Evolutionary conservation across 768 basidiomycete species (phyloP).

Genomic region (Psilocybe azurescens): DNA sequence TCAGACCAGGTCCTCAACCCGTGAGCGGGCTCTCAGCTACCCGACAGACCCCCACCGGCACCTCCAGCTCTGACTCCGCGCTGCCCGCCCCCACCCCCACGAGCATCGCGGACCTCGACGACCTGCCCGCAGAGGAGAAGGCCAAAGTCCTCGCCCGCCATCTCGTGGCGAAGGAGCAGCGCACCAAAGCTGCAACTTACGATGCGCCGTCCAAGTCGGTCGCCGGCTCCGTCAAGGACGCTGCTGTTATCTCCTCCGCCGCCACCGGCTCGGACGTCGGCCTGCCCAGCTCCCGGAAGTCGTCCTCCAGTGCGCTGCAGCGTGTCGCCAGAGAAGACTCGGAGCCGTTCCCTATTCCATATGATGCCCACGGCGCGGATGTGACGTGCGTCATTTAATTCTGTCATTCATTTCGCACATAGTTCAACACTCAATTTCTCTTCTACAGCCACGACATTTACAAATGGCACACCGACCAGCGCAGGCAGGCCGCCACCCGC

Average conservation of each 20-base stretch:
- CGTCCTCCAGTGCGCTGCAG: slow-evolving; percentile 22
- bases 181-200: slow-evolving; percentile 36
- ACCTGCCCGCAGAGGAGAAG: slow-evolving; percentile 83
- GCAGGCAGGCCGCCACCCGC: slow-evolving; percentile 56
- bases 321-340: slow-evolving; percentile 34
- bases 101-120: slow-evolving; percentile 51
- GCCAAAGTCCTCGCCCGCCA: slow-evolving; percentile 80
- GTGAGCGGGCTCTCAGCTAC: slow-evolving; percentile 28
- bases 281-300: slow-evolving; percentile 28
- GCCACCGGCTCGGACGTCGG: slow-evolving; percentile 27
- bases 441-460: slow-evolving; percentile 81
- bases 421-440: not conserved
- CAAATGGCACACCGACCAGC: slow-evolving; percentile 89
- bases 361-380: slow-evolving; percentile 86
- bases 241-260: too few species aligned
- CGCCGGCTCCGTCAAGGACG: slow-evolving; percentile 31
- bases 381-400: slow-evolving; percentile 73
- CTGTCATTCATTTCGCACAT: not conserved
- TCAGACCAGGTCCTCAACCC: slow-evolving; percentile 17
- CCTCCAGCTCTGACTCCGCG: slow-evolving; percentile 30
- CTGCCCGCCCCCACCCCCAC: not conserved
- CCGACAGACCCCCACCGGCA: slow-evolving; percentile 16
- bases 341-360: slow-evolving; percentile 87
- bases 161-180: slow-evolving; percentile 76
- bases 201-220: slow-evolving; percentile 27